Evolutionary conservation across 345 rosid genomes (phyloP).

Genomic region (Eucalyptus shirleyi): DNA sequence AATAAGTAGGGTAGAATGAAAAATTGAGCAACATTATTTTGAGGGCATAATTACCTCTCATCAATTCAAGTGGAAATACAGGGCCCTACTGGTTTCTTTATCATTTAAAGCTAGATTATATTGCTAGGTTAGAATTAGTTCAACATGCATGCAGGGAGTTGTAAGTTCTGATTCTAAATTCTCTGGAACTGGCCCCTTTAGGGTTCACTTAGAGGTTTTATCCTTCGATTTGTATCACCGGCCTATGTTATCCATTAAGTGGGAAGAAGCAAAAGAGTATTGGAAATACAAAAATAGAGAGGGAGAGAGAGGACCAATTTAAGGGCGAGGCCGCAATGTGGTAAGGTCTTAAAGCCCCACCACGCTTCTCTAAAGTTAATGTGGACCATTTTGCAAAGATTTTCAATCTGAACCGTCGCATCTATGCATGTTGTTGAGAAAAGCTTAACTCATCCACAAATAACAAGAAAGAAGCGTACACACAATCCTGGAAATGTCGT

Average conservation of each 20-base stretch:
- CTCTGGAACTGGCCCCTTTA: not conserved
- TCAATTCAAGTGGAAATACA: not conserved
- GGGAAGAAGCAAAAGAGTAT: not conserved
- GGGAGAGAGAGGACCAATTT: not conserved
- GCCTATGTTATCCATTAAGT: not conserved
- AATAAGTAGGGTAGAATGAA: not conserved
- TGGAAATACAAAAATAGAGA: not conserved
- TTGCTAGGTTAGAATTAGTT: not conserved
- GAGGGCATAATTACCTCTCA: not conserved
- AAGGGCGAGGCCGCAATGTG: not conserved
- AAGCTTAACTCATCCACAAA: not conserved
- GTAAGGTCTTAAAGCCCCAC: not conserved
- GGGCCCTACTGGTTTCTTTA: not conserved
- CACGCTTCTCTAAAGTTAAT: not conserved
- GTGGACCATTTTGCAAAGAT: not conserved
- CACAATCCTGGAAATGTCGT: not conserved
- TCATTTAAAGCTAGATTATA: not conserved
- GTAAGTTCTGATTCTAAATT: not conserved
- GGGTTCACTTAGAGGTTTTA: not conserved
- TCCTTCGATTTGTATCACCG: not conserved
- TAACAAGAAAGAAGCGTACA: not conserved
- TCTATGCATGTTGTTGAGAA: not conserved
- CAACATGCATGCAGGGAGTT: not conserved
- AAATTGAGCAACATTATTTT: not conserved
- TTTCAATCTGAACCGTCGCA: not conserved